A percentile compares a stretch with the other conserved stretches of the same genome.
These are phyloP conservation scores for Fusarium sp. DNA, from an alignment of 2,329 filamentous ascomycete species.

Conservation along the genomic window DNA sequence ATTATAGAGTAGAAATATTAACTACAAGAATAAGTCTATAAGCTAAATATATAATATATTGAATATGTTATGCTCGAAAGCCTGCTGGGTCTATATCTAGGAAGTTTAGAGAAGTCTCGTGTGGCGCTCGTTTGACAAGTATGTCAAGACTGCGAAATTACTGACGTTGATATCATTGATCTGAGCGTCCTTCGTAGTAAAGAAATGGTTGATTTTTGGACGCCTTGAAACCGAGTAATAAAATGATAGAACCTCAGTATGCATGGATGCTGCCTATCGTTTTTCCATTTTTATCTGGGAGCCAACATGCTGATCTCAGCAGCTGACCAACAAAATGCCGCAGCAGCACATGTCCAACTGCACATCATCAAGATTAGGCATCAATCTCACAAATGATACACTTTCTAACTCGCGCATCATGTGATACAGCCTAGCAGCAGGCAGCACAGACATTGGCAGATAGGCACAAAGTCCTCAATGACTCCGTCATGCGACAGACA, in stretches of 20 bases:
- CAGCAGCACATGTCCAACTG: constrained; percentile 2
- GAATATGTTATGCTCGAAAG: no score
- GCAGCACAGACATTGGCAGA: constrained; percentile 2
- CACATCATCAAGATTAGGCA: constrained; percentile 23
- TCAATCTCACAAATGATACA: constrained; percentile 10
- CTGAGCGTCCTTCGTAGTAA: no score
- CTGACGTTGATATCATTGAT: no score
- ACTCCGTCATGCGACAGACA: constrained; percentile 19
- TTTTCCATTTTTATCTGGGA: not conserved
- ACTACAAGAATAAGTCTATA: no score
- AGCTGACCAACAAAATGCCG: constrained; percentile 16
- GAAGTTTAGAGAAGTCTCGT: no score
- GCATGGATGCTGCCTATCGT: not conserved
- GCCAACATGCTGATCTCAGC: constrained; percentile 1
- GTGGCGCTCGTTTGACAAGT: no score
- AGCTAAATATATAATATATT: no score
- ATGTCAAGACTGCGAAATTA: no score
- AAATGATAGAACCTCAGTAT: not conserved
- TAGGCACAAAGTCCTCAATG: not conserved
- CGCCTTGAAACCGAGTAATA: not conserved
- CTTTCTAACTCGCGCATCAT: constrained; percentile 21
- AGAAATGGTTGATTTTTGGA: not conserved
- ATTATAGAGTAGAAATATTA: no score
- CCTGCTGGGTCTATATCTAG: no score
- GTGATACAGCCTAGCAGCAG: constrained; percentile 25